Percentiles rank a stretch among this genome's conserved stretches.
These are phyloP conservation scores for Botryotinia calthae DNA, from an alignment of 2,329 filamentous ascomycete species.

Conservation along the genomic window DNA sequence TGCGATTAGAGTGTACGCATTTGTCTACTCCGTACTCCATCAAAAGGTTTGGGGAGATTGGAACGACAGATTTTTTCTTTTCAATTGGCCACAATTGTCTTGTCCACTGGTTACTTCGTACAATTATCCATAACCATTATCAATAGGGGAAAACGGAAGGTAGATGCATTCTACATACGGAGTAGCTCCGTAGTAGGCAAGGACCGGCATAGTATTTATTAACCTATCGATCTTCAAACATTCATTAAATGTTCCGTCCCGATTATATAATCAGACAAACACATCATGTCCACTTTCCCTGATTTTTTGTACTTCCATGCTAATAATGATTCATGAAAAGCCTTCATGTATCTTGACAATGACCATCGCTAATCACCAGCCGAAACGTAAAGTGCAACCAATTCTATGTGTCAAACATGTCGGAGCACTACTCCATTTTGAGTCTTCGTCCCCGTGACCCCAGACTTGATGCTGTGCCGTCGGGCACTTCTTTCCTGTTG, in stretches of 20 bases:
- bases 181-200: background rate
- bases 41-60: background rate
- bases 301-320: background rate
- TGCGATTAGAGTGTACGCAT: background rate
- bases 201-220: background rate
- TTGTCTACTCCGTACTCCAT: background rate
- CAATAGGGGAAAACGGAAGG: background rate
- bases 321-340: background rate
- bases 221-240: background rate
- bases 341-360: background rate
- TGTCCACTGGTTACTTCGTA: background rate
- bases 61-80: background rate
- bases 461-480: background rate
- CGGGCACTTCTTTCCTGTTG: background rate
- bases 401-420: background rate
- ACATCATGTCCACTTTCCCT: background rate
- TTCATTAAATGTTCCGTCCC: background rate
- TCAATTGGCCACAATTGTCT: background rate
- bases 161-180: background rate
- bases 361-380: background rate
- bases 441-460: background rate
- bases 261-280: background rate
- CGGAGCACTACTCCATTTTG: background rate
- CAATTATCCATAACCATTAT: background rate
- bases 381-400: background rate